A percentile compares a stretch with the other conserved stretches of the same genome.
phyloP scores from a whole-genome alignment of 2,329 filamentous ascomycete species.

The Parastagonospora nodorum region DNA sequence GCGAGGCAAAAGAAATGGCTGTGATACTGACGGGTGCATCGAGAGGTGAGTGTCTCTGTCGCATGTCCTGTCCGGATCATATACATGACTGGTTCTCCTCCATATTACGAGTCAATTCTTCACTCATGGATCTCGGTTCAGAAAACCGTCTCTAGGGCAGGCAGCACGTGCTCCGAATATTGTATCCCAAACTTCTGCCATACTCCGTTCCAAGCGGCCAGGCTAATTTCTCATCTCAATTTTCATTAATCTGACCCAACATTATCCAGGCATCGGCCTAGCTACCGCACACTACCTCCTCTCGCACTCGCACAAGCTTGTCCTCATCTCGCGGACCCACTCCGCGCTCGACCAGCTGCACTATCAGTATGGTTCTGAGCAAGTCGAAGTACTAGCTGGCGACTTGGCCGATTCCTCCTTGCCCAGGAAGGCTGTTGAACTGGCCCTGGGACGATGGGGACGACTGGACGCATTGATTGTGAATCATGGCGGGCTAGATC shows the following conservation, averaged over 20 bases:
- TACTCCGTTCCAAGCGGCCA: background rate
- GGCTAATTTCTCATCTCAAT: background rate
- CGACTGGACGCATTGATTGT: slow-evolving; percentile 80
- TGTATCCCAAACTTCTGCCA: background rate
- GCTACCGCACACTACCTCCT: slow-evolving; percentile 66
- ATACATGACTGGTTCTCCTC: background rate
- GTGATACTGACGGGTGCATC: slow-evolving; percentile 66
- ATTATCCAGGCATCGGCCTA: slow-evolving; percentile 61
- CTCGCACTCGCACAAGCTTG: slow-evolving; percentile 58
- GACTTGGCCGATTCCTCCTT: slow-evolving; percentile 61
- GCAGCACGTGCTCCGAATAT: background rate
- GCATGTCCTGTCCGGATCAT: background rate
- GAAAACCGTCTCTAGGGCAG: too few species aligned
- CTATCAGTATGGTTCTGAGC: slow-evolving; percentile 55
- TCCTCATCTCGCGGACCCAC: slow-evolving; percentile 62
- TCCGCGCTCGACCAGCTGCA: slow-evolving; percentile 57
- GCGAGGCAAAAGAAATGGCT: slow-evolving; percentile 45
- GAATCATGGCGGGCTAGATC: slow-evolving; percentile 84
- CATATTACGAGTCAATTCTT: background rate
- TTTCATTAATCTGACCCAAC: background rate
- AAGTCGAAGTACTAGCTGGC: slow-evolving; percentile 62
- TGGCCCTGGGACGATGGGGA: slow-evolving; percentile 71
- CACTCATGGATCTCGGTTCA: too few species aligned
- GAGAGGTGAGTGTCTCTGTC: slow-evolving; percentile 51
- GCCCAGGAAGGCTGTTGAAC: slow-evolving; percentile 65